Percentiles rank a stretch among this genome's conserved stretches.
These are phyloP conservation scores for Trypethelium eluteriae DNA, from an alignment of 495 filamentous ascomycete genomes.

Conservation along the genomic window DNA sequence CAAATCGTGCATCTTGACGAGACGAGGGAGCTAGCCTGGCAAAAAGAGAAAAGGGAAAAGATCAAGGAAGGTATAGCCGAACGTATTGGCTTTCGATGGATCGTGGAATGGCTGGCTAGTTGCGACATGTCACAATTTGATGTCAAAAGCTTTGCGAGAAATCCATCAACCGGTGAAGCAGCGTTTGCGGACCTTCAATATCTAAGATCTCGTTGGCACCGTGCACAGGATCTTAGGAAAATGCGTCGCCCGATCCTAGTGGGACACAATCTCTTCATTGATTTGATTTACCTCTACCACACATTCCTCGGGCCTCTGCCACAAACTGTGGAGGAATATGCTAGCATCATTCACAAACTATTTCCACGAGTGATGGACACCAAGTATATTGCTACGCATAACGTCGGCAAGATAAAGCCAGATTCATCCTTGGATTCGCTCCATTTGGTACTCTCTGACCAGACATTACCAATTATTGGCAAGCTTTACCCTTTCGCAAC, in stretches of 20 bases:
- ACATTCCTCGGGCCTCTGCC: slow-evolving; percentile 64
- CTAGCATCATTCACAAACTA: slow-evolving; percentile 42
- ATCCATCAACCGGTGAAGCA: slow-evolving; percentile 23
- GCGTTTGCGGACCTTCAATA: slow-evolving; percentile 28
- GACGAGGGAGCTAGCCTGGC: slow-evolving; percentile 40
- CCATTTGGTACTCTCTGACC: slow-evolving; percentile 36
- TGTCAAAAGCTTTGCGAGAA: slow-evolving; percentile 35
- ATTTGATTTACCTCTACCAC: slow-evolving; percentile 62
- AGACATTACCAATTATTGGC: slow-evolving; percentile 39
- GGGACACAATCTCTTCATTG: slow-evolving; percentile 71
- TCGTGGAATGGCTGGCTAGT: slow-evolving; percentile 61
- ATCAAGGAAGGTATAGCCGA: slow-evolving; percentile 41
- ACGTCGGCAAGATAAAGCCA: slow-evolving; percentile 45
- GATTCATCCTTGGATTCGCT: slow-evolving; percentile 46
- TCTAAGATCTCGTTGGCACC: slow-evolving; percentile 30
- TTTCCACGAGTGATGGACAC: slow-evolving; percentile 72
- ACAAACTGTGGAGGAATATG: slow-evolving; percentile 52
- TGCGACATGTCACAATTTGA: slow-evolving; percentile 49
- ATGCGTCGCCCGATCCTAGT: slow-evolving; percentile 53
- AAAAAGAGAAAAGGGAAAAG: slow-evolving; percentile 34
- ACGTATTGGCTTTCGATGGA: slow-evolving; percentile 57
- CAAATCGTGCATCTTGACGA: slow-evolving; percentile 46
- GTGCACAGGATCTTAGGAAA: slow-evolving; percentile 25
- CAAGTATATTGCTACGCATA: slow-evolving; percentile 62
- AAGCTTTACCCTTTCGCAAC: too few relatives aligned